Evolutionary conservation across 2,329 filamentous ascomycete species (phyloP), one percentile per base, ranked within the genome.

Genomic region (Trichoderma hamatum): DNA sequence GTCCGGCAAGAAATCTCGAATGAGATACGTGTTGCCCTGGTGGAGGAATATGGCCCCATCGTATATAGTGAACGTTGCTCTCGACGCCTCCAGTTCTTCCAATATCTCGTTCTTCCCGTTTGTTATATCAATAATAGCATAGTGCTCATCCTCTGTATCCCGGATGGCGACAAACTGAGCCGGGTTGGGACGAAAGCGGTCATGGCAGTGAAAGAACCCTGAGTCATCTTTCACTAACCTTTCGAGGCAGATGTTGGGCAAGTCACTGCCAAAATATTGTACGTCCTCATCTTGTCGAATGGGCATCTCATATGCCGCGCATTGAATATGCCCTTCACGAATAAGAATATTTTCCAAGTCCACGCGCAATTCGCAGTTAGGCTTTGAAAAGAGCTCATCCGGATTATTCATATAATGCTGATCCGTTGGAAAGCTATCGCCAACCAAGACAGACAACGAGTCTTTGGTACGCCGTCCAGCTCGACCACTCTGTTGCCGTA

Each of bases 401-500:
- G 96, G 96, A 72, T 98, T 97, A 71, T 92, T 89, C 96, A 99
- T 99, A 79, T 96, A 99, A 77, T 96, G 90, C 77, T 99, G 96
- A 77, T 99, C 96, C 0, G 93, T 93, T 3, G 94, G 90, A 73
- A 96, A 97, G 72, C 89, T 89, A 76, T 97, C 94, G 2, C 94
- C 96, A 0, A 99, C 88, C 0, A 99, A 83, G 2, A 99, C 89
- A 0, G 94, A 96, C 3, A 99, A 83, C 0, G 94, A 97, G 78
- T 99, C 96, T 76, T 93, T 96, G 77, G 97, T 97, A 70, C 95
- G 87, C 70, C 96, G 88, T 14, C 96, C 96, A 24, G 96, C 96
- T 75, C 96, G 89, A 16, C 96, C 96, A 75, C 93, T 97, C 78
- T 99, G 96, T 78, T 99, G 96, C 11, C 96, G 88, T 58, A 98